phyloP scores from a whole-genome alignment of 306 rosid species.

The Chamaecrista fasciculata region DNA sequence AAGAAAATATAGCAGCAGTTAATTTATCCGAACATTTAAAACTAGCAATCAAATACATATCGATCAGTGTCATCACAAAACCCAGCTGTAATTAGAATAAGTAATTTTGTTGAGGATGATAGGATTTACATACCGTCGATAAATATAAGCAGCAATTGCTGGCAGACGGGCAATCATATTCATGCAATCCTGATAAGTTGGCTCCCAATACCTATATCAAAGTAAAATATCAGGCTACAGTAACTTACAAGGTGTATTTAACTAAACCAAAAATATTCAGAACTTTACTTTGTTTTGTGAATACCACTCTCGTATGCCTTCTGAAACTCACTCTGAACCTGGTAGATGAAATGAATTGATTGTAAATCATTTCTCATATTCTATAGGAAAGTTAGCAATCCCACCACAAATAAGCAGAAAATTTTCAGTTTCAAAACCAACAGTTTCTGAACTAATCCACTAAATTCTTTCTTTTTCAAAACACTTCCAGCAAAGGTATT shows the following conservation, averaged over 20 bases:
- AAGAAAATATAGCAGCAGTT: constrained; percentile 21
- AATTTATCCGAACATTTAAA: constrained; percentile 31
- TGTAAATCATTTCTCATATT: constrained; percentile 23
- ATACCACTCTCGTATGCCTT: constrained; percentile 90
- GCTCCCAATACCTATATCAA: constrained; percentile 89
- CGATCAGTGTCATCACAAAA: constrained; percentile 15
- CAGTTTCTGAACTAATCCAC: neutral
- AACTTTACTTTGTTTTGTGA: constrained; percentile 62
- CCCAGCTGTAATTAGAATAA: constrained; percentile 10
- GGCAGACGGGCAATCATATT: constrained; percentile 93
- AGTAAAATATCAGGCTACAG: constrained; percentile 28
- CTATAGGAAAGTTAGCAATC: constrained; percentile 6
- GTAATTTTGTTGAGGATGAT: constrained; percentile 17
- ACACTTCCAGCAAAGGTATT: neutral
- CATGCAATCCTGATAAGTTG: constrained; percentile 89
- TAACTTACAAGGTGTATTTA: constrained; percentile 24
- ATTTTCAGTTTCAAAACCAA: constrained; percentile 2
- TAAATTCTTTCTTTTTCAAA: neutral
- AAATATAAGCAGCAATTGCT: constrained; percentile 82
- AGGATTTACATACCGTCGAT: constrained; percentile 66
- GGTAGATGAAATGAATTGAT: constrained; percentile 34
- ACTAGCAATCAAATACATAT: constrained; percentile 13
- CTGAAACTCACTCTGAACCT: constrained; percentile 93
- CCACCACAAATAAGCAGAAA: constrained; percentile 3
- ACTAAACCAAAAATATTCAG: constrained; percentile 13